Conservation (phyloP, 345 rosid genomes). For the Aquilaria malaccensis region DNA sequence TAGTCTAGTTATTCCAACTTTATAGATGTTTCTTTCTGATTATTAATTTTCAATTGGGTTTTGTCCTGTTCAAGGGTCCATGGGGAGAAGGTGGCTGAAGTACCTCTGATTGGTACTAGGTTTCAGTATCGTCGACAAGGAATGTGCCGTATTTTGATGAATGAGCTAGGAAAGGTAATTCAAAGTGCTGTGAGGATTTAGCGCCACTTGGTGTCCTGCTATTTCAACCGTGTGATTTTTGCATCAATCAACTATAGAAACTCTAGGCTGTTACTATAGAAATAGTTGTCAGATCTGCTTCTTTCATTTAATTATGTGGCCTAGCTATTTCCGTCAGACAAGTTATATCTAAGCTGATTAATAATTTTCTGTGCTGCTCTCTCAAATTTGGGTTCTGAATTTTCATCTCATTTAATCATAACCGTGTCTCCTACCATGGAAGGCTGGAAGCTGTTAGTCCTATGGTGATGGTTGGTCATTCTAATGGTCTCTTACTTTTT, state of each 20-base stretch:
- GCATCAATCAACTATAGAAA: too few species aligned
- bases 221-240: too few species aligned
- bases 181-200: not conserved
- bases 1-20: not conserved
- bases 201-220: too few species aligned
- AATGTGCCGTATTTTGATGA: constrained; percentile 54
- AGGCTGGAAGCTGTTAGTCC: too few species aligned
- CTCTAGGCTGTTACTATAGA: too few species aligned
- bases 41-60: constrained; percentile 9
- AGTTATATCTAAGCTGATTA: too few species aligned
- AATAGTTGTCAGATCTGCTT: too few species aligned
- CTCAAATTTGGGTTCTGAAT: not conserved
- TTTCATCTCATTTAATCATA: not conserved
- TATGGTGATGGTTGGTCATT: too few species aligned
- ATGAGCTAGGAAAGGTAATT: constrained; percentile 59
- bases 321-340: too few species aligned
- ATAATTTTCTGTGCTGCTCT: too few species aligned
- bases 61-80: constrained; percentile 35
- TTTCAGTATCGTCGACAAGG: constrained; percentile 39
- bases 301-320: too few species aligned
- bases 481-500: not conserved
- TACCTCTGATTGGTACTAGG: constrained; percentile 64
- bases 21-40: constrained; percentile 16
- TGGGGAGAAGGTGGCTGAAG: constrained; percentile 60
- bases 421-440: too few species aligned